These are phyloP conservation scores for Porcisia hertigi DNA, from an alignment of 208 protist genomes.

Conservation along the genomic window DNA sequence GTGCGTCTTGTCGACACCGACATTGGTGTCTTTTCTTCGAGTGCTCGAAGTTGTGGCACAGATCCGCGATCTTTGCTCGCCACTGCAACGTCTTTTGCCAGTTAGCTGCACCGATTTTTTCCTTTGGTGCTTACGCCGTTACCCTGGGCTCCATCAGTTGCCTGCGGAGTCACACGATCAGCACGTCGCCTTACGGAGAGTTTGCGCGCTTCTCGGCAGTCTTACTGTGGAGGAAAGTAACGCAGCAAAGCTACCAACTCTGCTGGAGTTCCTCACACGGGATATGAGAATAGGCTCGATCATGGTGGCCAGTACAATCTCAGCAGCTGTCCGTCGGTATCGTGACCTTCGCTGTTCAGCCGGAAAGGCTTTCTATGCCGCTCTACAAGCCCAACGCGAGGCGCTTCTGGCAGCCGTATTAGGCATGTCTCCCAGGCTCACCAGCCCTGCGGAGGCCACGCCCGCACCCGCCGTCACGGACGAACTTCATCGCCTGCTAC, in stretches of 20 bases:
- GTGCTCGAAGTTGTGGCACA: constrained; percentile 50
- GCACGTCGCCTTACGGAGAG: constrained; percentile 4
- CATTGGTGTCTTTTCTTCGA: constrained; percentile 47
- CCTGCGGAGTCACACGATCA: constrained; percentile 6
- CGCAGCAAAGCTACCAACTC: constrained; percentile 9
- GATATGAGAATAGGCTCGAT: neutral
- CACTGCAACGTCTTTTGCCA: constrained; percentile 26
- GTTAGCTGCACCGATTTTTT: constrained; percentile 37
- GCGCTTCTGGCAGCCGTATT: neutral
- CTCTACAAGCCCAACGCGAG: neutral
- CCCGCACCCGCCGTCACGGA: neutral
- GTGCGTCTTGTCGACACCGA: constrained; percentile 69
- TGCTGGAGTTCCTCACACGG: constrained; percentile 13
- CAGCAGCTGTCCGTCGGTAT: constrained; percentile 18
- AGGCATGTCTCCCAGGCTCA: neutral
- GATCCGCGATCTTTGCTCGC: constrained; percentile 16
- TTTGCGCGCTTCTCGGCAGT: constrained; percentile 12
- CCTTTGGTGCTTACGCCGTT: constrained; percentile 53
- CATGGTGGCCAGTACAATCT: constrained; percentile 11
- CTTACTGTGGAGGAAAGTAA: constrained; percentile 22
- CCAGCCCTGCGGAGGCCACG: neutral
- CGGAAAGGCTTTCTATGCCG: neutral
- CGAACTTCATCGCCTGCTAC: constrained; percentile 24
- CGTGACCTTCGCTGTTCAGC: constrained; percentile 10
- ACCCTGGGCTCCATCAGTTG: constrained; percentile 22